phyloP scores from a whole-genome alignment of 495 filamentous ascomycete species.

The Oidiodendron maius region DNA sequence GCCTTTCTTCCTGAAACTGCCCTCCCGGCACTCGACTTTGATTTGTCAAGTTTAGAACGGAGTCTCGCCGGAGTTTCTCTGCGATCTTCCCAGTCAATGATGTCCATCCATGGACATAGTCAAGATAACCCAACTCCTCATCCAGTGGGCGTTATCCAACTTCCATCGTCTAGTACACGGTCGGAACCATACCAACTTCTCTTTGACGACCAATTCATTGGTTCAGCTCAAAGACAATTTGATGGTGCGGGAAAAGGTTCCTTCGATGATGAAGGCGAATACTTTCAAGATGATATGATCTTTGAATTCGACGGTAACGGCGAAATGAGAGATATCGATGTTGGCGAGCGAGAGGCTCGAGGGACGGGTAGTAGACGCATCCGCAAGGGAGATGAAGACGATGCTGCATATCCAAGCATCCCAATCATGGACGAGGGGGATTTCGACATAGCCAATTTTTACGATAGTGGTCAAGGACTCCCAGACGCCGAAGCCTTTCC shows the following conservation, averaged over 20 bases:
- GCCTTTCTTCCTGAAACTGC: constrained; percentile 69
- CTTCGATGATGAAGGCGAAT: constrained; percentile 16
- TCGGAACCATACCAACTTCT: constrained; percentile 18
- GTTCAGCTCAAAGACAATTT: constrained; percentile 10
- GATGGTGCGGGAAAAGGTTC: constrained; percentile 2
- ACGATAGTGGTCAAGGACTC: constrained; percentile 24
- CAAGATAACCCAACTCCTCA: constrained; percentile 11
- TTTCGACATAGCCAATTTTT: constrained; percentile 18
- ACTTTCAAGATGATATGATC: constrained; percentile 20
- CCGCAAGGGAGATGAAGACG: constrained; percentile 33
- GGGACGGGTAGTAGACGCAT: constrained; percentile 28
- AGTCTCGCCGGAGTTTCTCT: constrained; percentile 27
- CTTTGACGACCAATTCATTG: constrained; percentile 14
- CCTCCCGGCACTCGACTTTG: constrained; percentile 51
- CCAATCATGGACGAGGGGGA: constrained; percentile 22
- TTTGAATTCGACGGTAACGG: constrained; percentile 30
- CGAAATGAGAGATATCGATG: constrained; percentile 20
- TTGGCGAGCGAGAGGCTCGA: constrained; percentile 11
- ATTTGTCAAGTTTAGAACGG: constrained; percentile 34
- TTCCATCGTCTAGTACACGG: constrained; percentile 18
- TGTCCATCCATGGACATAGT: constrained; percentile 28
- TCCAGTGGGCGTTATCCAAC: constrained; percentile 23
- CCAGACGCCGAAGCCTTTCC: constrained; percentile 34
- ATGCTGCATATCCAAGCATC: constrained; percentile 14
- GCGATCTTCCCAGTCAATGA: constrained; percentile 29